phyloP scores from a whole-genome alignment of 345 rosid genomes.

The Syzygium grande region DNA sequence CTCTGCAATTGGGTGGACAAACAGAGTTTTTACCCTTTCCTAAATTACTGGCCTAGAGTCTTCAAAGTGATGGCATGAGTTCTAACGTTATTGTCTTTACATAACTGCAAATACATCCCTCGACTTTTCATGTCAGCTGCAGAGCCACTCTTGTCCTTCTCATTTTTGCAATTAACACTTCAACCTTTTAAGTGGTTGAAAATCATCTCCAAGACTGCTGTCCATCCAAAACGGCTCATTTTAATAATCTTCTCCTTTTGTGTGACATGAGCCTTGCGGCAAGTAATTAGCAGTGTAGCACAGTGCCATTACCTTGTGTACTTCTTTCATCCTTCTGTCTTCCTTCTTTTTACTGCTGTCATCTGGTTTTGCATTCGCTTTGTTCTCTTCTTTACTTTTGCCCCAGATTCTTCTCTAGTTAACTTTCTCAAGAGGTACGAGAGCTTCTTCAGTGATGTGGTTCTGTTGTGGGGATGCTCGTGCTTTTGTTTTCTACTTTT shows the following conservation, averaged over 20 bases:
- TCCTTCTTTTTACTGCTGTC: not conserved
- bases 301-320: too few species aligned
- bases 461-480: not conserved
- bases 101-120: too few species aligned
- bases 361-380: not conserved
- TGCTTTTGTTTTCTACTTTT: not conserved
- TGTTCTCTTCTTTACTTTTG: not conserved
- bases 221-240: not conserved
- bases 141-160: not conserved
- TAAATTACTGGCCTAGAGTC: not conserved
- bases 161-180: not conserved
- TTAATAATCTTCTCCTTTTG: not conserved
- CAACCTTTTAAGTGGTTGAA: not conserved
- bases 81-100: not conserved
- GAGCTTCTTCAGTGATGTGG: not conserved
- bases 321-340: not conserved
- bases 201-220: not conserved
- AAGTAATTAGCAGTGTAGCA: too few species aligned
- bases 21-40: not conserved
- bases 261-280: not conserved
- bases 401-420: not conserved
- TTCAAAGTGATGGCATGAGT: not conserved
- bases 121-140: not conserved
- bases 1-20: not conserved
- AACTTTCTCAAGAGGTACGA: not conserved